Base-by-base conservation (phyloP, 108 stramenopile genomes). In the Skeletonema grethae region DNA sequence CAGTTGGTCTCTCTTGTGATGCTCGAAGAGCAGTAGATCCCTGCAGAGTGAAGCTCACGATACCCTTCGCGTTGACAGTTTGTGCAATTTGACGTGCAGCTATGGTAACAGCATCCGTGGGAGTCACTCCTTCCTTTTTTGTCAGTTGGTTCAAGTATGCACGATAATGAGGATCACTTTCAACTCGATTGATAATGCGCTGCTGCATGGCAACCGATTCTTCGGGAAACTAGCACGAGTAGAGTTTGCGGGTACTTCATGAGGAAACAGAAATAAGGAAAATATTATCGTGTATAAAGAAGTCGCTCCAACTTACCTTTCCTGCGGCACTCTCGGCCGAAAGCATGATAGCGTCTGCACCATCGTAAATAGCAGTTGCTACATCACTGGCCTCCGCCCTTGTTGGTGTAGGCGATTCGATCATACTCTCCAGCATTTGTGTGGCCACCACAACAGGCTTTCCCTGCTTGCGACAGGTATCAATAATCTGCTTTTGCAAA, bases 1-100 rank as follows among this genome's bases (percentile, higher is more conserved):
- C 92, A 34, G 57, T 57, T 1, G 98, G 98, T 50, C 97, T 94
- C 91, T 97, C 99, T 77, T 98, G 98, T 67, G 98, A 95, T 31
- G 99, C 85, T 46, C 95, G 85, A 57, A 89, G 91, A 4, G 98
- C 97, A 13, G 98, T 91, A 18, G 97, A 97, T 65, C 71, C 82
- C 31, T 98, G 98, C 29, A 88, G 90, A 69, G 97, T 95, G 16
- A 97, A 93, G 64, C 96, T 85, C 24, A 99, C 98, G 64, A 99
- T 79, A 18, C 82, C 82, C 84, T 96, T 96, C 38, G 96, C 96
- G 20, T 77, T 69, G 61, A 96, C 87, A 24, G 93, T 91, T 60
- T 70, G 70, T 0, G 87, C 75, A 59, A 96, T 81, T 61, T 92
- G 88, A 12, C 86, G 69, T 31, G 88, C 86, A 29, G 94, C 94